Evolutionary conservation across 1,284 basidiomycete genomes (phyloP), one percentile per base, ranked within the genome.

Genomic region (Naganishia cerealis): DNA sequence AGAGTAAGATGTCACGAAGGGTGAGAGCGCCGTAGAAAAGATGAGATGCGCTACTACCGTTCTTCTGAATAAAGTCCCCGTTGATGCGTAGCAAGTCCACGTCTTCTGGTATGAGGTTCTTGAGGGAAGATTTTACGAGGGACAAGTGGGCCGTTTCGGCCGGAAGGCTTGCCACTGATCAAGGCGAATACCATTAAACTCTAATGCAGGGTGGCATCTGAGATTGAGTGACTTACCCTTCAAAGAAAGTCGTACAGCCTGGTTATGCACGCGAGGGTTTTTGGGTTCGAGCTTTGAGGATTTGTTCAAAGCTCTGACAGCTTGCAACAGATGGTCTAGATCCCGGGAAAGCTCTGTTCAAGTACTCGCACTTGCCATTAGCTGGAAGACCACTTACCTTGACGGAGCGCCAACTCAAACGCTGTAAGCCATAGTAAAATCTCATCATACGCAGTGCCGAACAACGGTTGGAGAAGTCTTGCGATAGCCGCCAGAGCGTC

Each of bases 381-480:
- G 1, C 6, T 33, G 42, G 33, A 38, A 54, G 26, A 24, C 42
- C 18, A 15, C 87, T 75, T 74, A 92, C 91, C 86, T 77, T 89
- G 84, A 62, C 92, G 83, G 24, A 90, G 79, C 29, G 90, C 87
- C 33, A 98, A 88, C 75, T 97, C 92, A 75, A 91, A 96, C 1
- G 85, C 83, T 0, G 84, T 83, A 53, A 87, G 78, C 89, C 92
- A 94, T 6, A 87, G 87, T 48, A 91, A 87, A 9, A 91, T 78
- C 61, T 86, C 83, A 0, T 83, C 76, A 16, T 81, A 77, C 1
- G 84, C 84, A 38, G 87, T 80, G 2, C 81, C 82, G 21, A 85
- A 83, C 13, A 98, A 79, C 1, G 89, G 89, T n/a, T 82, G 81
- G 38, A 97, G 81, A 33, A 91, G 80, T 75, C 88, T 90, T 65